phyloP scores from a whole-genome alignment of 768 basidiomycete genomes.

The Auriscalpium microsporum region DNA sequence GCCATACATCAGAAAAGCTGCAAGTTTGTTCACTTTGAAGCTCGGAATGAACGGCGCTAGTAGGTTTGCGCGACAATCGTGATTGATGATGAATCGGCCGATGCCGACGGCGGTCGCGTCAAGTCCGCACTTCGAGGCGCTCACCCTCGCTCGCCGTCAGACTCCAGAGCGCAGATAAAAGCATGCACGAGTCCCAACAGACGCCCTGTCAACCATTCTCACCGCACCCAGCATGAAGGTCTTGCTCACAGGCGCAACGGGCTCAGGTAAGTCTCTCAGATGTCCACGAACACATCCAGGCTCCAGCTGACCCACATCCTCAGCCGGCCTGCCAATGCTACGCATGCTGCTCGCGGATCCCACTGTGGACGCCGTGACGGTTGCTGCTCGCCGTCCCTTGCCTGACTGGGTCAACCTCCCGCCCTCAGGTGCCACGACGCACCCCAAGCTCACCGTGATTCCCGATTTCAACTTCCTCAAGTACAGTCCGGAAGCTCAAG shows the following conservation, averaged over 20 bases:
- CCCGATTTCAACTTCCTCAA: slow-evolving; percentile 14
- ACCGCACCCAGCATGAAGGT: not conserved
- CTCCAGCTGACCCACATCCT: not conserved
- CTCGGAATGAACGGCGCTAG: no score
- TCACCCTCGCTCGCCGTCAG: no score
- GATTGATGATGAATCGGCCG: no score
- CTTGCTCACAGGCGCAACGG: slow-evolving; percentile 13
- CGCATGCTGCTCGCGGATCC: slow-evolving; percentile 15
- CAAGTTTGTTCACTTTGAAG: no score
- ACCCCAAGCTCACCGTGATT: slow-evolving; percentile 15
- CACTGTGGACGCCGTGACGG: slow-evolving; percentile 14
- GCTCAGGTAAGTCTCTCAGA: slow-evolving; percentile 5
- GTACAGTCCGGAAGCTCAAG: slow-evolving; percentile 11
- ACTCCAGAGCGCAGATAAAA: no score
- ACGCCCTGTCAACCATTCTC: no score
- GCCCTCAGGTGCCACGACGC: slow-evolving; percentile 2
- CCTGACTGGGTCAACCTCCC: slow-evolving; percentile 14
- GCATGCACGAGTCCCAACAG: no score
- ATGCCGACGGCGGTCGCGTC: no score
- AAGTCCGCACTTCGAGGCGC: no score
- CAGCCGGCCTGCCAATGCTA: slow-evolving; percentile 17
- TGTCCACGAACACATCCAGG: no score
- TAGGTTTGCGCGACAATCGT: no score
- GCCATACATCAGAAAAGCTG: no score
- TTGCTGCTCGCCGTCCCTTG: slow-evolving; percentile 18